Conservation (phyloP, 2,329 filamentous ascomycete genomes). For the Tolypocladium tundrense region DNA sequence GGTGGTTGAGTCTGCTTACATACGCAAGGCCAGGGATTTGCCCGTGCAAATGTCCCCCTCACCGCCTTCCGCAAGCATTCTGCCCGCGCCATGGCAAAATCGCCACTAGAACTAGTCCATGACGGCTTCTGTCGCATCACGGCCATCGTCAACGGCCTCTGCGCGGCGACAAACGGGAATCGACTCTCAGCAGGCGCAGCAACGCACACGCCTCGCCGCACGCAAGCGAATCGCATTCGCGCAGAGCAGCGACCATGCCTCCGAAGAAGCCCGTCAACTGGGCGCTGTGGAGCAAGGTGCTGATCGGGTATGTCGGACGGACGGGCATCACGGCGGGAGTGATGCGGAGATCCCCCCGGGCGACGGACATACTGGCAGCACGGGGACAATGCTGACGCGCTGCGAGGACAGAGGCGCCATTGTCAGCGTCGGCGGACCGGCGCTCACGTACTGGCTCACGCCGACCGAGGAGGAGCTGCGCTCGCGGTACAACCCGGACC, state of each 20-base stretch:
- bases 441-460: conserved; percentile 66
- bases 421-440: conserved; percentile 75
- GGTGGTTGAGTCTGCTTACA: not conserved
- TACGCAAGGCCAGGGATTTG: not conserved
- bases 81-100: not conserved
- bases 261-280: conserved; percentile 42
- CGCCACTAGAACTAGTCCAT: not conserved
- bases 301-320: conserved; percentile 41
- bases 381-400: not conserved
- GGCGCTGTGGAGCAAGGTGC: conserved; percentile 58
- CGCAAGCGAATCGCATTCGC: not conserved
- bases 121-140: not conserved
- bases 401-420: conserved; percentile 48
- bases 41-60: not conserved
- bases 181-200: not conserved
- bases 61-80: not conserved
- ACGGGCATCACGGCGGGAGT: not conserved
- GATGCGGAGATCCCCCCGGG: not conserved
- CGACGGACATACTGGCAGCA: not conserved
- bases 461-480: conserved; percentile 90
- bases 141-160: not conserved
- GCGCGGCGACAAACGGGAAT: not conserved
- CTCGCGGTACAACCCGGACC: conserved; percentile 83
- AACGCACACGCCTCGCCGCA: not conserved
- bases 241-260: conserved; percentile 13